These are phyloP conservation scores for Suhomyces bokatorum DNA, from an alignment of 1,139 yeast species.

Conservation along the genomic window DNA sequence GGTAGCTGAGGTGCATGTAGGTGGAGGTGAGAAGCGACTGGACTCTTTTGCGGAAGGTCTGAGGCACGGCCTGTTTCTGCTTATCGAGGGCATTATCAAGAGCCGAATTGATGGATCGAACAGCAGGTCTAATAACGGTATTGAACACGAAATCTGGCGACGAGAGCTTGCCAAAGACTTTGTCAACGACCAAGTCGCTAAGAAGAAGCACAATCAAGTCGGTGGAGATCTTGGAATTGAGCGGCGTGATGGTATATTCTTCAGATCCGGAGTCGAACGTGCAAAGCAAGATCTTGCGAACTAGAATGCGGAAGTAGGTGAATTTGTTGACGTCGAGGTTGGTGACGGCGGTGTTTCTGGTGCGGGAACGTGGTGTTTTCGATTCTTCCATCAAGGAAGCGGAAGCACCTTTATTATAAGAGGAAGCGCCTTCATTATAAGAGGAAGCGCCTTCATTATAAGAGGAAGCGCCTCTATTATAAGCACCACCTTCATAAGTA, in stretches of 20 bases:
- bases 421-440: too few relatives aligned
- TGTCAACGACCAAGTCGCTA: conserved; percentile 38
- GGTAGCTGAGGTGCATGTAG: conserved; percentile 5
- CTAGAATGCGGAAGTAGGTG: conserved; percentile 30
- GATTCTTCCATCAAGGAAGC: neutral
- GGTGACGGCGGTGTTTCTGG: neutral
- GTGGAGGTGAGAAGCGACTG: conserved; percentile 1
- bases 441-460: too few relatives aligned
- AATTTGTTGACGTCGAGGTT: conserved; percentile 9
- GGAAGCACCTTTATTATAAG: neutral
- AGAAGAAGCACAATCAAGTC: conserved; percentile 31
- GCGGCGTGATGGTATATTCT: conserved; percentile 15
- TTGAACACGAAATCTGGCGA: conserved; percentile 32
- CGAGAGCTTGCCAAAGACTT: conserved; percentile 30
- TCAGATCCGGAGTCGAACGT: conserved; percentile 19
- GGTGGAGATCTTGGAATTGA: conserved; percentile 32
- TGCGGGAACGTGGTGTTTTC: neutral
- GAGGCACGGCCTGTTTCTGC: neutral
- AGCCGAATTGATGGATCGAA: conserved; percentile 4
- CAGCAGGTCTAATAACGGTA: conserved; percentile 12
- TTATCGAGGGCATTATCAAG: conserved; percentile 3
- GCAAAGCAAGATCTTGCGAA: conserved; percentile 23
- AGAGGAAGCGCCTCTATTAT: too few relatives aligned
- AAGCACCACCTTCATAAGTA: too few relatives aligned
- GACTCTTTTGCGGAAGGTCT: neutral